Conservation (phyloP, 495 filamentous ascomycete species). For the Penicillium turbatum region DNA sequence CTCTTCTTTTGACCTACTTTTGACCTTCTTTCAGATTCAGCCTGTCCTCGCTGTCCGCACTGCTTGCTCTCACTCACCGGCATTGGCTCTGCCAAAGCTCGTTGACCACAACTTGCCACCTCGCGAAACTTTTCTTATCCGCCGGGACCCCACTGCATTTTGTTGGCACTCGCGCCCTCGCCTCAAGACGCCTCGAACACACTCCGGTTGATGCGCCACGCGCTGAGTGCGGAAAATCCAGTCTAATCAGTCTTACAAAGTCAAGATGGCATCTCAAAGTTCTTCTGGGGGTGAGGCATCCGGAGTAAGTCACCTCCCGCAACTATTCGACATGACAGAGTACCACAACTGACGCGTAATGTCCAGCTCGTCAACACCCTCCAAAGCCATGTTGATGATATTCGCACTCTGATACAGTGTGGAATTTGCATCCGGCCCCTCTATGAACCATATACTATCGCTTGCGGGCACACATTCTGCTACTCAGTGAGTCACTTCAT, state of each 20-base stretch:
- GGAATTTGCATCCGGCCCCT: conserved; percentile 65
- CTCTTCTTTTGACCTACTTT: background rate
- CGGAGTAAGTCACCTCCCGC: conserved; percentile 25
- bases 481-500: conserved; percentile 51
- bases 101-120: conserved; percentile 5
- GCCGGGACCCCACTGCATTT: conserved; percentile 17
- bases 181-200: conserved; percentile 11
- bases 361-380: conserved; percentile 44
- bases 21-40: background rate
- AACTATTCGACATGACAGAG: background rate
- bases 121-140: conserved; percentile 14
- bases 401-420: conserved; percentile 53
- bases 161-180: conserved; percentile 15
- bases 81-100: background rate
- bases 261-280: conserved; percentile 18
- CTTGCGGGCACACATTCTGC: conserved; percentile 73
- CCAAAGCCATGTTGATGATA: conserved; percentile 48
- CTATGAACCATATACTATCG: conserved; percentile 68
- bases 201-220: conserved; percentile 5
- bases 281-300: conserved; percentile 23
- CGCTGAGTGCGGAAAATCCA: conserved; percentile 1
- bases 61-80: background rate
- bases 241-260: background rate
- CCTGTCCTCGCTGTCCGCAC: background rate
- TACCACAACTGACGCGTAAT: conserved; percentile 11